phyloP scores from a whole-genome alignment of 805 yeast genomes.

The Candida suzukii region DNA sequence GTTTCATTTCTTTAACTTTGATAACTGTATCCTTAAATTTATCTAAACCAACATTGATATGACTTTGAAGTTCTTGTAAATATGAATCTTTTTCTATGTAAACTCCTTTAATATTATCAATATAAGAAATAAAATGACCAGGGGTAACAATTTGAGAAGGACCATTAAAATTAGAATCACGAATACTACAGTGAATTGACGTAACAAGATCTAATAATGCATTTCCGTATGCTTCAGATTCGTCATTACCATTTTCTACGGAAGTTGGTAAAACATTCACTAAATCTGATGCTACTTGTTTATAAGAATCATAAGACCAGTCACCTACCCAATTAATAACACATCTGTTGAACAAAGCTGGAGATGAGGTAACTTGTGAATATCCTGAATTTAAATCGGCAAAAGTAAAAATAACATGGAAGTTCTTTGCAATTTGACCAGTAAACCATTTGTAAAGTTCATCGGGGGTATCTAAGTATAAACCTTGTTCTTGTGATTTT shows the following conservation, averaged over 20 bases:
- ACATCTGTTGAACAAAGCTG: constrained; percentile 86
- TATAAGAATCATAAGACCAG: constrained; percentile 53
- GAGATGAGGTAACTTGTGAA: constrained; percentile 60
- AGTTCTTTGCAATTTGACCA: constrained; percentile 53
- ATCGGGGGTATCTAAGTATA: constrained; percentile 55
- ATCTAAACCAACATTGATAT: constrained; percentile 66
- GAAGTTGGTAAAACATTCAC: background rate
- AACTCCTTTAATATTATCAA: constrained; percentile 35
- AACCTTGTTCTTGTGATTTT: constrained; percentile 52
- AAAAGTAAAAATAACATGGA: constrained; percentile 80
- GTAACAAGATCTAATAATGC: constrained; percentile 41
- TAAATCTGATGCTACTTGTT: constrained; percentile 38
- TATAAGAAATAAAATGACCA: constrained; percentile 45
- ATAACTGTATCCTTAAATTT: constrained; percentile 71
- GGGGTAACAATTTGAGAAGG: constrained; percentile 31
- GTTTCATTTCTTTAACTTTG: constrained; percentile 55
- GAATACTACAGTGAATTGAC: constrained; percentile 32
- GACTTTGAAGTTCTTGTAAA: constrained; percentile 63
- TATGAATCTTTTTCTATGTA: constrained; percentile 37
- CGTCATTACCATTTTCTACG: background rate
- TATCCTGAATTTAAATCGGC: constrained; percentile 37
- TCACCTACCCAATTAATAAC: constrained; percentile 85
- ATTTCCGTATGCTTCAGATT: constrained; percentile 13
- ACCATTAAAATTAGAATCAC: background rate
- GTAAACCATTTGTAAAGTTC: constrained; percentile 76